A percentile compares a stretch with the other conserved stretches of the same genome.
Conservation (phyloP, 805 yeast species). For the Isabelozyma pseudorhagii region DNA sequence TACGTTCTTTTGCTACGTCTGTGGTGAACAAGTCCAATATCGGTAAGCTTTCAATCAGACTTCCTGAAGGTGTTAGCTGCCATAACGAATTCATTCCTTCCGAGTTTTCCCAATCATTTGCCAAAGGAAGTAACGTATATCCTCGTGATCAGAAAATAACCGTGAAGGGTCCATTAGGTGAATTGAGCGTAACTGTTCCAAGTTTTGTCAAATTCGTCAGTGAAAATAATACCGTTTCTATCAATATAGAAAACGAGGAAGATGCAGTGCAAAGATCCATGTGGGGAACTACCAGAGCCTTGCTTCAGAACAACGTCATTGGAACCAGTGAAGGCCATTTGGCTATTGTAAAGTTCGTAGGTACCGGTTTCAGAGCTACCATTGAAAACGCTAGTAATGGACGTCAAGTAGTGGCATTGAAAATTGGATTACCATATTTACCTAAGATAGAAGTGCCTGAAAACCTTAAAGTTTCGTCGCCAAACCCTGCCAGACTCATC, state of each 20-base stretch:
- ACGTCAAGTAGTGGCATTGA: conserved; percentile 61
- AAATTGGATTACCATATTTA: conserved; percentile 83
- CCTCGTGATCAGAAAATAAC: conserved; percentile 56
- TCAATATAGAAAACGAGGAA: conserved; percentile 55
- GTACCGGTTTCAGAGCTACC: conserved; percentile 94
- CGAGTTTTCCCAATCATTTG: conserved; percentile 55
- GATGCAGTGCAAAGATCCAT: conserved; percentile 73
- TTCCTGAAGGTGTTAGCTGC: conserved; percentile 60
- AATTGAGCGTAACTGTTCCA: conserved; percentile 61
- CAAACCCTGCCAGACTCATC: conserved; percentile 81
- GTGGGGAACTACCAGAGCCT: conserved; percentile 93
- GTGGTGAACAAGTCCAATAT: conserved; percentile 51
- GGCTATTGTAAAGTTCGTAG: conserved; percentile 82
- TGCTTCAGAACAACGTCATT: conserved; percentile 68
- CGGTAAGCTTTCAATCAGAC: conserved; percentile 73
- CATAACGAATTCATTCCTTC: conserved; percentile 45
- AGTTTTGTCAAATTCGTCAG: conserved; percentile 54
- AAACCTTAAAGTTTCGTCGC: conserved; percentile 69
- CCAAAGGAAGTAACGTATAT: conserved; percentile 63
- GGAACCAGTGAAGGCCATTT: conserved; percentile 95
- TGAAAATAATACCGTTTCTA: conserved; percentile 41
- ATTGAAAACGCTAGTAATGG: conserved; percentile 54
- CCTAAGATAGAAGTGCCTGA: conserved; percentile 77
- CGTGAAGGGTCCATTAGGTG: conserved; percentile 78
- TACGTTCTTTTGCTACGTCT: conserved; percentile 13